A percentile compares a stretch with the other conserved stretches of the same genome.
phyloP scores from a whole-genome alignment of 257 asterid genomes.

The Primulina eburnea region DNA sequence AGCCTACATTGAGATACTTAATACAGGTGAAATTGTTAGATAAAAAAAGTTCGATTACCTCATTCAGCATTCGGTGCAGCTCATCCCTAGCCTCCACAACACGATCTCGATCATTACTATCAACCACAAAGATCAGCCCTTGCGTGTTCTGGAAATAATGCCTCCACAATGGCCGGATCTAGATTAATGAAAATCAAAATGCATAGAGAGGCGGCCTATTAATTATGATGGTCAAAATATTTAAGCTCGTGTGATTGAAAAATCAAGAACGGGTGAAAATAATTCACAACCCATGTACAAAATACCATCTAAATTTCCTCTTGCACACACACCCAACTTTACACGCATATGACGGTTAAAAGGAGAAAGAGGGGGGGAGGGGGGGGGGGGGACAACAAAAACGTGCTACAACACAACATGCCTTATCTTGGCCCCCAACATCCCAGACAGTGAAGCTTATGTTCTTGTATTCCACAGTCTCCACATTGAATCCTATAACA shows the following conservation, averaged over 20 bases:
- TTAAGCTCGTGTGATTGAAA: not conserved
- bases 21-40: not conserved
- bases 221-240: not conserved
- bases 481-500: slow-evolving; percentile 50
- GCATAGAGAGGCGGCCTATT: slow-evolving; percentile 19
- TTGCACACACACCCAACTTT: not conserved
- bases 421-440: slow-evolving; percentile 66
- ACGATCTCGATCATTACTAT: slow-evolving; percentile 84
- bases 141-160: slow-evolving; percentile 85
- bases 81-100: slow-evolving; percentile 86
- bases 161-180: slow-evolving; percentile 90
- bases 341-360: not conserved
- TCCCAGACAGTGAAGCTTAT: slow-evolving; percentile 63
- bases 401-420: slow-evolving; percentile 8
- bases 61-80: slow-evolving; percentile 79
- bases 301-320: not conserved
- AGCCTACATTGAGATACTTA: not conserved
- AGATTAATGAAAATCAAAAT: slow-evolving; percentile 18
- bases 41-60: slow-evolving; percentile 35
- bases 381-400: not conserved
- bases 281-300: not conserved
- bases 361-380: not conserved
- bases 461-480: slow-evolving; percentile 62
- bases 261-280: too few relatives aligned
- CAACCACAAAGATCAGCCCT: slow-evolving; percentile 81